Evolutionary conservation across 2,329 filamentous ascomycete genomes (phyloP), one percentile per base, ranked within the genome.

Genomic region (Trichoderma sp.): DNA sequence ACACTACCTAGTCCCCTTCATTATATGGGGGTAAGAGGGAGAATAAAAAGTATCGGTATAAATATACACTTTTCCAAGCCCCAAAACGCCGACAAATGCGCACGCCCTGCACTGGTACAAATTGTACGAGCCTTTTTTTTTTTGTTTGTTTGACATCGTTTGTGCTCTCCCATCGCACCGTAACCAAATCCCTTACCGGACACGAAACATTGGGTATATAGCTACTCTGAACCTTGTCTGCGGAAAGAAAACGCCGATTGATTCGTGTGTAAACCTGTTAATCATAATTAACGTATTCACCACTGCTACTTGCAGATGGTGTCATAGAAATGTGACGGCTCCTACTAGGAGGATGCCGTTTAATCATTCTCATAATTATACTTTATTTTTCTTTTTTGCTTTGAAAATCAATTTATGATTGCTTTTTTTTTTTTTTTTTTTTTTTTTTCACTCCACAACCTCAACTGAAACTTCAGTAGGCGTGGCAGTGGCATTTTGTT

Each of bases 401-500:
- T 10, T 17, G 3, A 29, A 34, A 37, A 59, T 59, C 56, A 59
- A 32, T 67, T 59, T 59, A 58, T 67, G 54, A 58, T 67, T 52
- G 29, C n/a, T 2, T 34, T 9, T 19, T 22, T 45, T n/a, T n/a
- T 8, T 13, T 25, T 2, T 34, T 9, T 19, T 22, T 45, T n/a
- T n/a, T 8, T 13, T 25, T 45, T 13, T 58, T 68, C 42, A 64
- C 52, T 74, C 67, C 34, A 73, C 74, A 52, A 73, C 75, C 54
- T 74, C 72, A 42, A 72, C 76, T 69, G 74, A 74, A 45, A 76
- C 73, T 73, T 80, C 78, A 68, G 77, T 71, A 19, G 74, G 70
- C 10, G 72, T 68, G 67, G 35, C 27, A 19, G 56, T 61, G 71
- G 70, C 66, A 71, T 72, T 56, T 52, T 69, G 68, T 53, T 70